These are phyloP conservation scores for Botrytis hyacinthi DNA, from an alignment of 2,329 filamentous ascomycete species.

Conservation along the genomic window DNA sequence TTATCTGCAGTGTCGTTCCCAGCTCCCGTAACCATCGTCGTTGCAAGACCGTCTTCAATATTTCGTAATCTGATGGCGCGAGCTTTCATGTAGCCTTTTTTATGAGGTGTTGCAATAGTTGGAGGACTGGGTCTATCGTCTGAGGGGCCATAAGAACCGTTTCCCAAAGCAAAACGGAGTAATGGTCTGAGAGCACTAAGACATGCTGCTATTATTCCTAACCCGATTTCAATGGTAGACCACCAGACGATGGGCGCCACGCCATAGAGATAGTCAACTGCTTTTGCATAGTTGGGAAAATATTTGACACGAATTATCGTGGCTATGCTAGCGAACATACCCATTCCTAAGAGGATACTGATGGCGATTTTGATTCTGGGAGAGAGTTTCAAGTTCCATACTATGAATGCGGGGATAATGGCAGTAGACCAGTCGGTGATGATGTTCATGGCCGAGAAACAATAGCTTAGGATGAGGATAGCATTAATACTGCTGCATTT, in stretches of 20 bases:
- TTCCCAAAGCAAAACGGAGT: not conserved
- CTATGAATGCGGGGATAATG: constrained; percentile 1
- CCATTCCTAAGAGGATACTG: not conserved
- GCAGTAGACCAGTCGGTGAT: constrained; percentile 16
- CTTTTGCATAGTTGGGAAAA: constrained; percentile 4
- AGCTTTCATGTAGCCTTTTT: constrained; percentile 6
- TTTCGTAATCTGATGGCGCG: constrained; percentile 4
- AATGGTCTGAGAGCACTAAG: not conserved
- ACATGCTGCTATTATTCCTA: constrained; percentile 3
- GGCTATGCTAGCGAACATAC: constrained; percentile 14
- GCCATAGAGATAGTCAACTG: constrained; percentile 11
- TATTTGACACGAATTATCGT: constrained; percentile 15
- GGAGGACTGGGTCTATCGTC: not conserved
- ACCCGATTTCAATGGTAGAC: constrained; percentile 11
- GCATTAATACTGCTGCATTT: constrained; percentile 16
- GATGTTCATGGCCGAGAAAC: constrained; percentile 13
- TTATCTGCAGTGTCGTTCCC: not conserved
- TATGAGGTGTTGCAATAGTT: not conserved
- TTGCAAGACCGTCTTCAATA: constrained; percentile 2
- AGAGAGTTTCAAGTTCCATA: constrained; percentile 10
- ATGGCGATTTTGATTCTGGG: constrained; percentile 5
- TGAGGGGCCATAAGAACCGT: not conserved
- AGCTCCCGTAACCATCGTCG: not conserved
- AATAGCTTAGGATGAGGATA: constrained; percentile 15
- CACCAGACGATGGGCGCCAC: constrained; percentile 15